phyloP scores from a whole-genome alignment of 805 yeast species.

The Wickerhamomyces silvicola region DNA sequence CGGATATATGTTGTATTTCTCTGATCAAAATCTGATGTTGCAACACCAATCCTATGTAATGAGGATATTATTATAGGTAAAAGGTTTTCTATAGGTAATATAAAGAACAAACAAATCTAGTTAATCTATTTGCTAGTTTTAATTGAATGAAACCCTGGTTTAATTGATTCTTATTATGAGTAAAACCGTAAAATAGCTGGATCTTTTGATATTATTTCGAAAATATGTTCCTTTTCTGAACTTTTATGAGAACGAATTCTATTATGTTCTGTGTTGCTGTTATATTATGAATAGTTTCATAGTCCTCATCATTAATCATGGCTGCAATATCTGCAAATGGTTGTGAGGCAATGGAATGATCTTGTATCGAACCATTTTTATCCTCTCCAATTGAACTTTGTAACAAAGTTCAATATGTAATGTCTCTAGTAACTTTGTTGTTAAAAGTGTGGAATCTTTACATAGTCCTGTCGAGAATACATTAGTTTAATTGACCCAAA shows the following conservation, averaged over 20 bases:
- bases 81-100: constrained; percentile 35
- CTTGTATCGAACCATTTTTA: constrained; percentile 16
- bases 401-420: constrained; percentile 41
- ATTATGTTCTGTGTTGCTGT: constrained; percentile 33
- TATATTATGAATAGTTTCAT: too few relatives aligned
- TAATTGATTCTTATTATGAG: not conserved
- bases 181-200: constrained; percentile 39
- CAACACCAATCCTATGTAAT: constrained; percentile 36
- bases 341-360: constrained; percentile 35
- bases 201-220: constrained; percentile 38
- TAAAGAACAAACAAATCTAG: constrained; percentile 48
- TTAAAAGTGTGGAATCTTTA: constrained; percentile 43
- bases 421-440: constrained; percentile 43
- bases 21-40: constrained; percentile 17
- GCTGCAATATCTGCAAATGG: constrained; percentile 39
- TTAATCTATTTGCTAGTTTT: constrained; percentile 39
- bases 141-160: constrained; percentile 10
- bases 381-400: constrained; percentile 17
- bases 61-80: constrained; percentile 36
- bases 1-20: constrained; percentile 7
- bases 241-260: constrained; percentile 23
- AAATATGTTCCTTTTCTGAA: constrained; percentile 25
- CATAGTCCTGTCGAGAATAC: constrained; percentile 46
- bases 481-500: constrained; percentile 47
- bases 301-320: constrained; percentile 32